Evolutionary conservation across 108 stramenopile genomes (phyloP).

Genomic region (Skeletonema tropicum): DNA sequence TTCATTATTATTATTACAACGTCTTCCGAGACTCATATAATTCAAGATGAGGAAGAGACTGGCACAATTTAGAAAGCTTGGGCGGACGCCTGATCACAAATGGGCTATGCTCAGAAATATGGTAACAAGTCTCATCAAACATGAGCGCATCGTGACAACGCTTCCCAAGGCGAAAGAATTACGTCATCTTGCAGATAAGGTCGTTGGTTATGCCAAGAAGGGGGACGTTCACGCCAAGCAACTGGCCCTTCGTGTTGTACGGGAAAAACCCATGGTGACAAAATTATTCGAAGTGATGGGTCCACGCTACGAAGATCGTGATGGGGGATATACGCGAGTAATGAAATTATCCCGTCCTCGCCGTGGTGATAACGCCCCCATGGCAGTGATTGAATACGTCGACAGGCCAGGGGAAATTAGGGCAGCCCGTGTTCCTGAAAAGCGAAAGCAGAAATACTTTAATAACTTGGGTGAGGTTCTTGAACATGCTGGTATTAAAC

Average conservation of each 20-base stretch:
- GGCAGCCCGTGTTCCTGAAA: constrained; percentile 81
- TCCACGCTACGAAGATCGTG: constrained; percentile 90
- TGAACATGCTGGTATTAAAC: constrained; percentile 47
- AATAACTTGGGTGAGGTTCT: constrained; percentile 49
- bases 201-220: constrained; percentile 80
- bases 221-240: constrained; percentile 37
- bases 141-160: constrained; percentile 98
- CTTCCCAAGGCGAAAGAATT: constrained; percentile 96
- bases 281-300: constrained; percentile 97
- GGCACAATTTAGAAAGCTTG: constrained; percentile 77
- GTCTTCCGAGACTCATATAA: not conserved
- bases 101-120: constrained; percentile 91
- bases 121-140: constrained; percentile 95
- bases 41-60: constrained; percentile 81
- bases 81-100: constrained; percentile 79
- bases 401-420: constrained; percentile 95
- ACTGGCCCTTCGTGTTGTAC: constrained; percentile 65
- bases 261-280: constrained; percentile 74
- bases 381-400: constrained; percentile 99
- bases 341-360: constrained; percentile 88
- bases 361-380: constrained; percentile 93
- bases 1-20: not conserved
- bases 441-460: constrained; percentile 43
- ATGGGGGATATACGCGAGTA: constrained; percentile 97
- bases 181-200: constrained; percentile 88